phyloP scores from a whole-genome alignment of 163 green algal genomes.

The Trebouxiophyceae sp. region DNA sequence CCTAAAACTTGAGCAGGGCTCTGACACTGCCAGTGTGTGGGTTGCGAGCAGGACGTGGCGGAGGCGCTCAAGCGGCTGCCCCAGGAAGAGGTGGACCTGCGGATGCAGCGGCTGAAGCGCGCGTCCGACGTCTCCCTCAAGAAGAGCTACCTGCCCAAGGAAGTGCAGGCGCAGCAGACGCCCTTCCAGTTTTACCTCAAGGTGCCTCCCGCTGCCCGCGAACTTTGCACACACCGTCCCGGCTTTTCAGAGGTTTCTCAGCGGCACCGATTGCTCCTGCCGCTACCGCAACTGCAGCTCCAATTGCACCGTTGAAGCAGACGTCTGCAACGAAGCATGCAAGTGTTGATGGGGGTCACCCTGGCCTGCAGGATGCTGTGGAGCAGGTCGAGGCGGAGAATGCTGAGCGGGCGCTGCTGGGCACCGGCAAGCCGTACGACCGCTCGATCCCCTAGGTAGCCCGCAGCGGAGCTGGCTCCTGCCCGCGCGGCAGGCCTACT shows the following conservation, averaged over 20 bases:
- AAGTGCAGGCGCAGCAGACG: slow-evolving; percentile 82
- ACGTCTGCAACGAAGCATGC: no score
- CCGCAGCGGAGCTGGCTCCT: no score
- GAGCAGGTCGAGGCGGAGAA: slow-evolving; percentile 66
- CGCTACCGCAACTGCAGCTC: slow-evolving; percentile 2
- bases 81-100: slow-evolving; percentile 65
- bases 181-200: slow-evolving; percentile 74
- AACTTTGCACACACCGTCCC: neutral
- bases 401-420: slow-evolving; percentile 60
- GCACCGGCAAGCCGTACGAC: slow-evolving; percentile 61
- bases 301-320: neutral
- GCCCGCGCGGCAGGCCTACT: no score
- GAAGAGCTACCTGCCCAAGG: slow-evolving; percentile 65
- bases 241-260: slow-evolving; percentile 1
- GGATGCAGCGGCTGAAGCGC: slow-evolving; percentile 79
- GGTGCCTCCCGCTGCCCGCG: slow-evolving; percentile 21
- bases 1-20: no score
- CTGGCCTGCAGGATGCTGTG: no score
- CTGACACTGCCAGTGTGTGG: no score
- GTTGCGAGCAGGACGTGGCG: slow-evolving; percentile 78
- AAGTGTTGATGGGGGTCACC: no score
- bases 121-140: slow-evolving; percentile 82
- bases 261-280: neutral
- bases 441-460: slow-evolving; percentile 43
- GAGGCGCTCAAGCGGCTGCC: slow-evolving; percentile 79